A percentile compares a stretch with the other conserved stretches of the same genome.
Evolutionary conservation across 139 green algal species (phyloP).

Genomic region (Zygnema cylindricum): DNA sequence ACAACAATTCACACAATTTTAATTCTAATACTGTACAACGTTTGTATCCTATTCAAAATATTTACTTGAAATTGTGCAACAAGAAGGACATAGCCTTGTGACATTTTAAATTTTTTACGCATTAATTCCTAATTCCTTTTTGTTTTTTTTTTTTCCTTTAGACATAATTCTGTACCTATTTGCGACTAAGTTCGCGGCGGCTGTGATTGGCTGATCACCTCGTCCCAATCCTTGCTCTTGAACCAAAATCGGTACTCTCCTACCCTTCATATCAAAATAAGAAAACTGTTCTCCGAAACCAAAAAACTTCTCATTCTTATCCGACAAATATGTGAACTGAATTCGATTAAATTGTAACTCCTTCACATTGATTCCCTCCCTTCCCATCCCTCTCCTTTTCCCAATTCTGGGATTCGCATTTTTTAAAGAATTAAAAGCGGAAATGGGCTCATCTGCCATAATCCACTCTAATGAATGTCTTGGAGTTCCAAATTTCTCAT

Average conservation of each 20-base stretch:
- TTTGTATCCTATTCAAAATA: too few relatives aligned
- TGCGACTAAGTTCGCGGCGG: constrained; percentile 23
- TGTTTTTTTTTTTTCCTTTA: too few relatives aligned
- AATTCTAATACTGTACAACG: too few relatives aligned
- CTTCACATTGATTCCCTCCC: not conserved
- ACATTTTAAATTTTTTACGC: too few relatives aligned
- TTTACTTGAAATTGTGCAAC: too few relatives aligned
- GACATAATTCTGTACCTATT: not conserved
- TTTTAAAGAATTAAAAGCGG: not conserved
- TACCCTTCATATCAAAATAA: constrained; percentile 57
- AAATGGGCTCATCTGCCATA: not conserved
- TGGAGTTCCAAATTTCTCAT: not conserved
- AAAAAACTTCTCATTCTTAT: constrained; percentile 36
- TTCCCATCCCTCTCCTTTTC: constrained; percentile 20
- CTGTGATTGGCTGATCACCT: constrained; percentile 58
- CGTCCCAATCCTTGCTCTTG: constrained; percentile 64
- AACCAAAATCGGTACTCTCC: constrained; percentile 55
- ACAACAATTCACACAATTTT: too few relatives aligned
- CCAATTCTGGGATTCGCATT: not conserved
- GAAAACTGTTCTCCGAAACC: constrained; percentile 63
- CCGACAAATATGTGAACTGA: constrained; percentile 19
- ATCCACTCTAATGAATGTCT: not conserved
- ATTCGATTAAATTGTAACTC: not conserved
- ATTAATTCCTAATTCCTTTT: too few relatives aligned
- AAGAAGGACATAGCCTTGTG: too few relatives aligned